These are phyloP conservation scores for Mercurialis annua DNA, from an alignment of 345 rosid genomes.

Conservation along the genomic window DNA sequence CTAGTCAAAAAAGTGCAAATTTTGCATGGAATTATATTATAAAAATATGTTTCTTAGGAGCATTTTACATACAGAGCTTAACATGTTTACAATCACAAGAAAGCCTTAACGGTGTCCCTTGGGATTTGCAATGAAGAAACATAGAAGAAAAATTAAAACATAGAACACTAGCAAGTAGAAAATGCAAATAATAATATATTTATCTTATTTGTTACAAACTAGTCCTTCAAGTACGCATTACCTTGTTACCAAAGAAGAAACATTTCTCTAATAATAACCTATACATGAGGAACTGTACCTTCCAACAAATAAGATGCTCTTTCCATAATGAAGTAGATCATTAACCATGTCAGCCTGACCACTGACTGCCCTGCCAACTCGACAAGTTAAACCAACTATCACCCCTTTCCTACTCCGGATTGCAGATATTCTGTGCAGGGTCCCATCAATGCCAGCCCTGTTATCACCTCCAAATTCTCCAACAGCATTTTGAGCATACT, in stretches of 20 bases:
- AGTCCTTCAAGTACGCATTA: neutral
- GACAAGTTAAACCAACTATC: slow-evolving; percentile 58
- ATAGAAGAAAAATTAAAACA: neutral
- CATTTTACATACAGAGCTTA: neutral
- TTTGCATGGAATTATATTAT: neutral
- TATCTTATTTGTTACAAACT: neutral
- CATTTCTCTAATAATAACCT: neutral
- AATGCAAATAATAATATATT: neutral
- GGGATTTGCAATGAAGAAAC: neutral
- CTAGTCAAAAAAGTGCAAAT: neutral
- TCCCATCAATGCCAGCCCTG: slow-evolving; percentile 68
- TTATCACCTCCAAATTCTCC: slow-evolving; percentile 63
- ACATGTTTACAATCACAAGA: neutral
- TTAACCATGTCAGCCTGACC: slow-evolving; percentile 61
- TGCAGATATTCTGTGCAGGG: slow-evolving; percentile 64
- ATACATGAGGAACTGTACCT: slow-evolving; percentile 30
- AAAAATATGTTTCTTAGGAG: neutral
- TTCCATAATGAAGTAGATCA: slow-evolving; percentile 58
- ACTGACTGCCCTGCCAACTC: slow-evolving; percentile 63
- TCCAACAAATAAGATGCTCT: slow-evolving; percentile 65
- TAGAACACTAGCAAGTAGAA: neutral
- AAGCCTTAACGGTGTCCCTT: neutral
- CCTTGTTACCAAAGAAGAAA: neutral
- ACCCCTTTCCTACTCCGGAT: slow-evolving; percentile 53
- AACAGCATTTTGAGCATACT: slow-evolving; percentile 51